Evolutionary conservation across 768 basidiomycete species (phyloP).

Genomic region (Clathrus columnatus): DNA sequence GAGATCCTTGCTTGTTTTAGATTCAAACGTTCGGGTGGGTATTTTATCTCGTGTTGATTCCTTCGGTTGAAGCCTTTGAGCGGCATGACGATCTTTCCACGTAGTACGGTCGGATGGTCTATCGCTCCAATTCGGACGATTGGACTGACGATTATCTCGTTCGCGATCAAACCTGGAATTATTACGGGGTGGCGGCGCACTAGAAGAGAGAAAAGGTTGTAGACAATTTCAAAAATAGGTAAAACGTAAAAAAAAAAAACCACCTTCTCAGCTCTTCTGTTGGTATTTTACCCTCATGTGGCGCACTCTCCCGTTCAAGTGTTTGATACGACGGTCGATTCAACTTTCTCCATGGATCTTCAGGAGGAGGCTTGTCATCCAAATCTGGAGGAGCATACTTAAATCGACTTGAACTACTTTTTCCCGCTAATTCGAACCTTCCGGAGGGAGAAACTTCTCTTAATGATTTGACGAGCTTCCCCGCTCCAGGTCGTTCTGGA

Average conservation of each 20-base stretch:
- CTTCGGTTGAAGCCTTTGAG: no score
- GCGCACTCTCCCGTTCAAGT: background rate
- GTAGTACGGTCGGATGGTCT: background rate
- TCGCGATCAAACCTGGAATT: no score
- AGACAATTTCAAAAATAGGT: no score
- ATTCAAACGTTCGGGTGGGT: no score
- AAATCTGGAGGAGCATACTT: background rate
- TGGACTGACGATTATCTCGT: background rate
- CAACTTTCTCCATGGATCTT: background rate
- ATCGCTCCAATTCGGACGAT: background rate
- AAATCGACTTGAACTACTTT: background rate
- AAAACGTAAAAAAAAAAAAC: background rate
- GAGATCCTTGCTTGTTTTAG: no score
- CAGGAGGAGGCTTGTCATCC: background rate
- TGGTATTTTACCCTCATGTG: slow-evolving; percentile 3
- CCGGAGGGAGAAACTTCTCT: background rate
- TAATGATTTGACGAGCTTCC: background rate
- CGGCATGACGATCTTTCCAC: background rate
- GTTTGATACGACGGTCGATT: background rate
- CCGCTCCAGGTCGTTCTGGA: background rate
- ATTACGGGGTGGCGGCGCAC: no score
- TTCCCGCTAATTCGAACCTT: background rate
- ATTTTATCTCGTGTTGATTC: no score
- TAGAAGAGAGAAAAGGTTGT: no score
- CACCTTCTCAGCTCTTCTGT: background rate